Conservation (phyloP, 106 monocot genomes). For the Vanilla planifolia region DNA sequence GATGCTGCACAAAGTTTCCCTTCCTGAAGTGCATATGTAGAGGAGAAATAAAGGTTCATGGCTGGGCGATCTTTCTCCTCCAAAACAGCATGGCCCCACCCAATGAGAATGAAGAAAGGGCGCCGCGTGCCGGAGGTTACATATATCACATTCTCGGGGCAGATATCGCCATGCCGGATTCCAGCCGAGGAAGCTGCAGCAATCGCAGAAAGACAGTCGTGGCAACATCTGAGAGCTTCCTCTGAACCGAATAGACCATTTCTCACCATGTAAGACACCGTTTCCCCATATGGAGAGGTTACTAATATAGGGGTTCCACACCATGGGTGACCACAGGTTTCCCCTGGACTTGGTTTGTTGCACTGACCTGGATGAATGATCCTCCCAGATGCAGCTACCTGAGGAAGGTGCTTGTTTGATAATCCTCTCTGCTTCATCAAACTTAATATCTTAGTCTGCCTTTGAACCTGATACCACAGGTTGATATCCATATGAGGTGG, state of each 20-base stretch:
- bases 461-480: slow-evolving; percentile 95
- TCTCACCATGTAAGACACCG: slow-evolving; percentile 49
- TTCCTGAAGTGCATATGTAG: slow-evolving; percentile 83
- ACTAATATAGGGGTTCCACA: slow-evolving; percentile 82
- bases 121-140: slow-evolving; percentile 30
- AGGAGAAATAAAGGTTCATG: slow-evolving; percentile 84
- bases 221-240: slow-evolving; percentile 88
- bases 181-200: slow-evolving; percentile 60
- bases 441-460: slow-evolving; percentile 80
- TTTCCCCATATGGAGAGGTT: slow-evolving; percentile 65
- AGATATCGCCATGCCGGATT: slow-evolving; percentile 82
- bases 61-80: slow-evolving; percentile 84
- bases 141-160: slow-evolving; percentile 72
- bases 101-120: slow-evolving; percentile 68
- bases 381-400: slow-evolving; percentile 62
- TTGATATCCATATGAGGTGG: slow-evolving; percentile 88
- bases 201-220: slow-evolving; percentile 85
- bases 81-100: slow-evolving; percentile 92
- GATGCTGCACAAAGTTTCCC: slow-evolving; percentile 84
- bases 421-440: slow-evolving; percentile 82
- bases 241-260: slow-evolving; percentile 61
- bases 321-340: slow-evolving; percentile 74
- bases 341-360: slow-evolving; percentile 49
- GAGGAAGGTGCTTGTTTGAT: slow-evolving; percentile 70
- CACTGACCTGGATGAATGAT: slow-evolving; percentile 74